Evolutionary conservation across 495 filamentous ascomycete genomes (phyloP), one percentile per base, ranked within the genome.

Genomic region (Neurospora sp.): DNA sequence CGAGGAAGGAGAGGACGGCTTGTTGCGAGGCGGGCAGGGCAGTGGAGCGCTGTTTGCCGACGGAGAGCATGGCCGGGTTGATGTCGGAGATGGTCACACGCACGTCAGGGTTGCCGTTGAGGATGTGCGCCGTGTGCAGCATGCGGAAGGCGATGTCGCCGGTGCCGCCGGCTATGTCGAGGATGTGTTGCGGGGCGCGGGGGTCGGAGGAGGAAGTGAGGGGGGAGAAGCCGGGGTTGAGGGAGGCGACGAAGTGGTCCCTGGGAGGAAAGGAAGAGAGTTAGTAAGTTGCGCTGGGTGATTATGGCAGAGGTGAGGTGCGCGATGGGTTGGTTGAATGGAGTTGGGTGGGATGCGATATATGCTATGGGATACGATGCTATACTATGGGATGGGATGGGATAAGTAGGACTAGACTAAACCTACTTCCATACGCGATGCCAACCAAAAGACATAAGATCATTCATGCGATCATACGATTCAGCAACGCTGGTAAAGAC

Each of bases 141-240:
- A 98, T 90, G 73, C 96, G 94, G 88, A 98, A 97, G 42, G 96
- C 96, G 81, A 99, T 97, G 85, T 99, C 96, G 75, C 96, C 96
- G 17, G 96, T 98, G 73, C 96, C 96, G 81, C 96, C 96, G 66
- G 96, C 96, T 69, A 99, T 93, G 84, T 99, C 96, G 77, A 99
- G 92, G 82, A 99, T 97, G 77, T 90, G 92, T 75, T 82, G 87
- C 24, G 85, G 82, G 24, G 81, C 76, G 19, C 85, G 76, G 31
- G 86, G 80, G 75, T 78, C 75, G 8, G 74, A 69, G 43, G 70
- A 71, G 21, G 74, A 17, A 74, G 74, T 82, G 71, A 86, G 83
- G n/a, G 91, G 85, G 69, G 85, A 86, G 69, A 89, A 88, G 75
- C 96, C 96, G 2, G 96, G 96, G 84, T 97, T 93, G 15, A 99